Base-by-base conservation (phyloP, 306 rosid species). In the Cicer cuneatum region DNA sequence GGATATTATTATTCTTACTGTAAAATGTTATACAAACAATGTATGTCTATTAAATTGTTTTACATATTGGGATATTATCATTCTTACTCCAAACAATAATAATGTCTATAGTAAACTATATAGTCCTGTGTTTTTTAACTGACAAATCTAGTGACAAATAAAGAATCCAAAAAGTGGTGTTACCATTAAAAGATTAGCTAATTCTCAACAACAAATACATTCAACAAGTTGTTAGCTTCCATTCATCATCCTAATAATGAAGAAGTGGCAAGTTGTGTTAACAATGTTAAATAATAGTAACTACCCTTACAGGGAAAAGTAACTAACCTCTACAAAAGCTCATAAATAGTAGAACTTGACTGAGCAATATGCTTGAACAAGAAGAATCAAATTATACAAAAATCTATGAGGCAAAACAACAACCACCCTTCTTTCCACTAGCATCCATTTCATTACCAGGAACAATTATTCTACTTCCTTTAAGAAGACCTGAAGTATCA, bases 391-490 rank as follows among this genome's bases (percentile, higher is more conserved):
- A 24, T 35, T 72, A 37, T 51, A 77, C 61, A 70, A 78, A 68
- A 58, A 42, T 18, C 67, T 65, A 83, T 69, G 86, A 79, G 48
- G 84, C 14, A 66, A 86, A 85, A 83, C 98, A 93, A n/a, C 98
- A 93, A 16, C 90, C 87, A 16, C 82, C 87, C 60, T 73, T 81
- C 10, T 78, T 71, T 6, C 74, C 42, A 10, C 51, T 66, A 42
- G 79, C 21, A 24, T 72, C 76, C n/a, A 67, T 75, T 11, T 78
- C 88, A 3, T 77, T 88, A 70, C 42, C 38, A 18, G 93, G 93
- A 79, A 93, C 89, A 78, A 86, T 38, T 48, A 93, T 91, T 43
- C 67, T 84, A 24, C 85, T 93, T 72, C 96, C 96, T 71, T 77
- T 91, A n/a, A 91, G 80, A 69, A 87, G 84, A 47, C 84, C 86